Evolutionary conservation across 805 yeast genomes (phyloP).

Genomic region (Maudiozyma saulgeensis): DNA sequence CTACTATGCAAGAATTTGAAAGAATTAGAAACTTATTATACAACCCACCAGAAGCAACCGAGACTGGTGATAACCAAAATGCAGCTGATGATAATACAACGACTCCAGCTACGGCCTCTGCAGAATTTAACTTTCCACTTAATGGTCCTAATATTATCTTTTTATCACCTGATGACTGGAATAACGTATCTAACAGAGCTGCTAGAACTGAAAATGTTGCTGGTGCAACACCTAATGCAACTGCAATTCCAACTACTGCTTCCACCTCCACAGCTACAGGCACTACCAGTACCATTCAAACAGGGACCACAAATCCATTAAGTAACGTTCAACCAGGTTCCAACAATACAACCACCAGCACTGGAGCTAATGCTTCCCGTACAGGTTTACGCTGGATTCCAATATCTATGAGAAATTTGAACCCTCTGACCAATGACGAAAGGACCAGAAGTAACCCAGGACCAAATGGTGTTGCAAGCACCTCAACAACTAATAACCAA

Average conservation of each 20-base stretch:
- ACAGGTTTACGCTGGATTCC: slow-evolving; percentile 14
- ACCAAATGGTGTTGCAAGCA: not conserved
- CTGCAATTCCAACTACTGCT: not conserved
- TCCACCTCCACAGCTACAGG: not conserved
- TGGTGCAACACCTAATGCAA: slow-evolving; percentile 2
- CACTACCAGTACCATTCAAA: not conserved
- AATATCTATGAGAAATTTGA: slow-evolving; percentile 5
- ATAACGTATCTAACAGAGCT: not conserved
- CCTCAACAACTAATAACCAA: not conserved
- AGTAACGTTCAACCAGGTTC: not conserved
- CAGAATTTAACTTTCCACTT: slow-evolving; percentile 2
- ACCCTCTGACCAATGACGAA: slow-evolving; percentile 4
- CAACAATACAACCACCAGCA: no score
- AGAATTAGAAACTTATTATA: slow-evolving; percentile 22
- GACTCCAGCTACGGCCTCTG: not conserved
- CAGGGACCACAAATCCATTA: not conserved
- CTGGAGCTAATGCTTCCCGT: not conserved
- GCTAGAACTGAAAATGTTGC: slow-evolving; percentile 1
- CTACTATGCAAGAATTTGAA: slow-evolving; percentile 16
- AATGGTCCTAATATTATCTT: slow-evolving; percentile 11
- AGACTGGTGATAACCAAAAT: not conserved
- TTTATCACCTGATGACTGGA: slow-evolving; percentile 7
- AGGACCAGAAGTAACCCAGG: slow-evolving; percentile 1
- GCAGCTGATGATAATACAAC: not conserved
- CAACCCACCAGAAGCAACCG: slow-evolving; percentile 3